Conservation (phyloP, 305 asterid species). For the Striga hermonthica region DNA sequence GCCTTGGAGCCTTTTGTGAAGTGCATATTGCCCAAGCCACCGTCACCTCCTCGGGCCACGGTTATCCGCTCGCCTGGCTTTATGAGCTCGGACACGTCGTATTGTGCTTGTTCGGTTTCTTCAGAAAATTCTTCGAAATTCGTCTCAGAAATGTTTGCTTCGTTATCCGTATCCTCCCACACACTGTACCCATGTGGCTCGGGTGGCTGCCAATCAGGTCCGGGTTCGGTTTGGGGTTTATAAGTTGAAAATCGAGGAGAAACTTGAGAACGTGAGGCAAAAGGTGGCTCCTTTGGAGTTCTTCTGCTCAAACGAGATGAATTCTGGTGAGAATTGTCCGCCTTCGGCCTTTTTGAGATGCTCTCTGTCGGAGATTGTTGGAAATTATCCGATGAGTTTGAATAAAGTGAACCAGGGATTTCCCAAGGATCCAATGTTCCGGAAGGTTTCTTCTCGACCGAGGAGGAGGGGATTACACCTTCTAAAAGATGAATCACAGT, state of each 20-base stretch:
- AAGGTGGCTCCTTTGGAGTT: slow-evolving; percentile 27
- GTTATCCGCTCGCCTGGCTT: slow-evolving; percentile 69
- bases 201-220: slow-evolving; percentile 8
- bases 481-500: slow-evolving; percentile 79
- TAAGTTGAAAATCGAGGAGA: slow-evolving; percentile 30
- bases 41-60: slow-evolving; percentile 83
- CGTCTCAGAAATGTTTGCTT: slow-evolving; percentile 36
- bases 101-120: slow-evolving; percentile 43
- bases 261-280: slow-evolving; percentile 19
- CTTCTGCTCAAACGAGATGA: slow-evolving; percentile 31
- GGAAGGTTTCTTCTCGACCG: slow-evolving; percentile 57
- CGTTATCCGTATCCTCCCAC: slow-evolving; percentile 37
- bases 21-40: slow-evolving; percentile 73
- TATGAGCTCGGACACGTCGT: slow-evolving; percentile 76
- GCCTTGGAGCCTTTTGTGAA: slow-evolving; percentile 32
- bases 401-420: slow-evolving; percentile 58
- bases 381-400: slow-evolving; percentile 38
- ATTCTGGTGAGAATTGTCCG: slow-evolving; percentile 16
- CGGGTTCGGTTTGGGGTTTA: slow-evolving; percentile 30
- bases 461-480: slow-evolving; percentile 74
- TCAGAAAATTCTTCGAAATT: slow-evolving; percentile 46
- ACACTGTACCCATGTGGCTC: slow-evolving; percentile 25
- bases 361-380: slow-evolving; percentile 32
- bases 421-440: slow-evolving; percentile 83
- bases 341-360: slow-evolving; percentile 30